Conservation (phyloP, 2,329 filamentous ascomycete species). For the Monosporascus sp. region DNA sequence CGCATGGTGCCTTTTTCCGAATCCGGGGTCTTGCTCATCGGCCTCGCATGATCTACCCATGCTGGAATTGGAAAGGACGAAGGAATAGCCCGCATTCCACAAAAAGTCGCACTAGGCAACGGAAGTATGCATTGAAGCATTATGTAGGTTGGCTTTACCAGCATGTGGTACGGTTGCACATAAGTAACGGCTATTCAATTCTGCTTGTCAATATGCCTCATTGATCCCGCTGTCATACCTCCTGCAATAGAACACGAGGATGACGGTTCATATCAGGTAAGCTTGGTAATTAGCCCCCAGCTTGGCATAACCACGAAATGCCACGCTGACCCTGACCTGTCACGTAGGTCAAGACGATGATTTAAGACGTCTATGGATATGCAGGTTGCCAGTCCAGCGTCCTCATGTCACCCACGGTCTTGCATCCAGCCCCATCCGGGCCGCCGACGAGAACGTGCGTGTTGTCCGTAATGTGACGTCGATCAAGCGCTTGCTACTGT, state of each 20-base stretch:
- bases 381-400: neutral
- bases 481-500: too few species aligned
- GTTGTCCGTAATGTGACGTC: too few species aligned
- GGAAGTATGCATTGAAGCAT: neutral
- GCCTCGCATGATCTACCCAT: neutral
- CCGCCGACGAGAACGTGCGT: too few species aligned
- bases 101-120: neutral
- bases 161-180: neutral
- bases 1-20: neutral
- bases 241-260: neutral
- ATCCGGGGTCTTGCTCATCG: neutral
- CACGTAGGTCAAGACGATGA: neutral
- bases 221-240: neutral
- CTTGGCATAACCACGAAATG: neutral
- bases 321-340: neutral
- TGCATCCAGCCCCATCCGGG: neutral
- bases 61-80: neutral
- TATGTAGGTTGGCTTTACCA: neutral
- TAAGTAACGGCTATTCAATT: neutral
- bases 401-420: neutral
- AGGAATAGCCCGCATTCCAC: neutral
- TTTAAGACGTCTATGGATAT: neutral
- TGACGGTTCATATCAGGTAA: neutral
- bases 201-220: neutral
- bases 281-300: neutral